phyloP scores from a whole-genome alignment of 345 rosid genomes.

The Alliaria petiolata region DNA sequence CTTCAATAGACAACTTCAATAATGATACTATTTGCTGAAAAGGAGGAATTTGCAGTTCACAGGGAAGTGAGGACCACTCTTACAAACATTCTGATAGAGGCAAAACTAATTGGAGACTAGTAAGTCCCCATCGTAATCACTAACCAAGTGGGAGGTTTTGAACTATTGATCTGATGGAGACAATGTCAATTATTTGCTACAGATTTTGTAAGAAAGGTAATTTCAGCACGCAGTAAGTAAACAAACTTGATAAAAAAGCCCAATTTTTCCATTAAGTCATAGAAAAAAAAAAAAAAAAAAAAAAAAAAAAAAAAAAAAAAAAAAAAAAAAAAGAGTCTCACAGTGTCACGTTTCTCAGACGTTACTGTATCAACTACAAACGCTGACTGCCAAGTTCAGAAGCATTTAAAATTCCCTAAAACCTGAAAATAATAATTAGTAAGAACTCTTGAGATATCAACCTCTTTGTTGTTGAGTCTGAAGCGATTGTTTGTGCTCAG shows the following conservation, averaged over 20 bases:
- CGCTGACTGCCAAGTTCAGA: too few species aligned
- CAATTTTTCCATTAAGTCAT: neutral
- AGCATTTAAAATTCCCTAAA: too few species aligned
- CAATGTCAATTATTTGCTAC: too few species aligned
- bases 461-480: conserved; percentile 8
- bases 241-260: neutral
- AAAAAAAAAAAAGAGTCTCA: too few species aligned
- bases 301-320: too few species aligned
- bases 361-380: too few species aligned
- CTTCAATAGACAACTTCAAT: neutral
- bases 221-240: too few species aligned
- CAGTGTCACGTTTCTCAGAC: too few species aligned
- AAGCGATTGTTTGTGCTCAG: conserved; percentile 19
- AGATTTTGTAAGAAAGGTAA: neutral
- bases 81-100: too few species aligned
- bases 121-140: too few species aligned
- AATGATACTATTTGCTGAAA: neutral
- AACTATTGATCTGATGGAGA: neutral
- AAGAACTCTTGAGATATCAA: neutral
- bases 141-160: too few species aligned
- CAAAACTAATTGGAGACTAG: too few species aligned
- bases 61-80: neutral
- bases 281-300: neutral
- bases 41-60: neutral
- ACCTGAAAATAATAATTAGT: neutral